phyloP scores from a whole-genome alignment of 2,329 filamentous ascomycete genomes.

The Rhynchosporium agropyri region DNA sequence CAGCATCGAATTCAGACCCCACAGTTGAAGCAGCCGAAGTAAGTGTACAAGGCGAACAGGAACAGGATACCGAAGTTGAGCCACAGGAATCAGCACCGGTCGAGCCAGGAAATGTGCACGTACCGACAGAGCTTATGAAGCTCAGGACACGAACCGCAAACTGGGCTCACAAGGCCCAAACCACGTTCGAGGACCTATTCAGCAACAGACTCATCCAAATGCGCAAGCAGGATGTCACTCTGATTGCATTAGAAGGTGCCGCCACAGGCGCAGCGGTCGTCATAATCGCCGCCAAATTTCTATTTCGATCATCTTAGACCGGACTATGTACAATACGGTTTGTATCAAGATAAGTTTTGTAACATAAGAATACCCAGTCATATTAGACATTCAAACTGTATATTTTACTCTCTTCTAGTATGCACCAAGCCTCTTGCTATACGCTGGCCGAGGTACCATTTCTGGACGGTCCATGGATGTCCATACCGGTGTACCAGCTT shows the following conservation, averaged over 20 bases:
- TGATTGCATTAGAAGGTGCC: constrained; percentile 69
- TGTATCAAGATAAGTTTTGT: constrained; percentile 30
- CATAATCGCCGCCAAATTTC: constrained; percentile 44
- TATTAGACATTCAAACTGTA: constrained; percentile 7
- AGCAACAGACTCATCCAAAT: constrained; percentile 66
- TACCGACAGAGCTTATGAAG: constrained; percentile 27
- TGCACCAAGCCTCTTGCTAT: constrained; percentile 36
- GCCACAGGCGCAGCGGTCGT: constrained; percentile 65
- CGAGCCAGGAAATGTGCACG: constrained; percentile 30
- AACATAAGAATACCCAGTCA: constrained; percentile 32
- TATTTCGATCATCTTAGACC: constrained; percentile 37
- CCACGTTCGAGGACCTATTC: constrained; percentile 58
- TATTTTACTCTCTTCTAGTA: constrained; percentile 29
- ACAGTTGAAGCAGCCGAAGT: constrained; percentile 35
- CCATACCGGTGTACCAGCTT: constrained; percentile 32
- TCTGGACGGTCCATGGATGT: constrained; percentile 35
- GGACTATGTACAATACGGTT: constrained; percentile 30
- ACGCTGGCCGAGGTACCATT: constrained; percentile 35
- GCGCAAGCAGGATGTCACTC: constrained; percentile 69
- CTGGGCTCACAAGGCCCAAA: constrained; percentile 48
- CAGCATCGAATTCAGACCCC: constrained; percentile 20
- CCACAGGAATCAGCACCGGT: constrained; percentile 30
- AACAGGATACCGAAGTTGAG: neutral
- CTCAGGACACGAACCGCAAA: constrained; percentile 34
- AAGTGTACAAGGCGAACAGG: constrained; percentile 27